Conservation (phyloP, 2,329 filamentous ascomycete genomes). For the Dichotomopilus funicola region DNA sequence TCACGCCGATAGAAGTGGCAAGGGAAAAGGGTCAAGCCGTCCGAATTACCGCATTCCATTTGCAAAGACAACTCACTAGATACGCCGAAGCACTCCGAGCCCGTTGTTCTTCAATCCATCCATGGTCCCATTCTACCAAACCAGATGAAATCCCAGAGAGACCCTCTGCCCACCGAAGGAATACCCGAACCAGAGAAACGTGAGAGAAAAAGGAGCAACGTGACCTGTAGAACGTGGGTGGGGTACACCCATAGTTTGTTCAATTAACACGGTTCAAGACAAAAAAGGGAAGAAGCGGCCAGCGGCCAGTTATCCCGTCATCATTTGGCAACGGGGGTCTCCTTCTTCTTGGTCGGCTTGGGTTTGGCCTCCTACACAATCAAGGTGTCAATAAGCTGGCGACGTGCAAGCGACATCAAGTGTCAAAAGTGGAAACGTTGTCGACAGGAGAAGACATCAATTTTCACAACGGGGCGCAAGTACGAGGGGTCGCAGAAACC, state of each 20-base stretch:
- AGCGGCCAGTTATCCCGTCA: background rate
- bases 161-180: slow-evolving; percentile 5
- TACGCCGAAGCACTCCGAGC: slow-evolving; percentile 8
- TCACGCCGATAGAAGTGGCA: too few species aligned
- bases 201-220: background rate
- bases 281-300: background rate
- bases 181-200: slow-evolving; percentile 10
- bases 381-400: background rate
- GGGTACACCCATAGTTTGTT: too few species aligned
- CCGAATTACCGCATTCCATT: background rate
- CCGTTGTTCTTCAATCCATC: slow-evolving; percentile 1
- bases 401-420: too few species aligned
- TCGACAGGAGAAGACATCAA: too few species aligned
- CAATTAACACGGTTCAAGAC: background rate
- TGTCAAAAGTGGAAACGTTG: too few species aligned
- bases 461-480: background rate
- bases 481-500: background rate
- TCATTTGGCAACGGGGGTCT: slow-evolving; percentile 24
- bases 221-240: too few species aligned
- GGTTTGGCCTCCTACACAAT: slow-evolving; percentile 23
- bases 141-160: slow-evolving; percentile 6
- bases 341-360: slow-evolving; percentile 29
- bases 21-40: background rate
- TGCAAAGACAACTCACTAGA: slow-evolving; percentile 7
- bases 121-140: slow-evolving; percentile 1